Conservation (phyloP, 2,329 filamentous ascomycete species). For the Monilinia fructicola region DNA sequence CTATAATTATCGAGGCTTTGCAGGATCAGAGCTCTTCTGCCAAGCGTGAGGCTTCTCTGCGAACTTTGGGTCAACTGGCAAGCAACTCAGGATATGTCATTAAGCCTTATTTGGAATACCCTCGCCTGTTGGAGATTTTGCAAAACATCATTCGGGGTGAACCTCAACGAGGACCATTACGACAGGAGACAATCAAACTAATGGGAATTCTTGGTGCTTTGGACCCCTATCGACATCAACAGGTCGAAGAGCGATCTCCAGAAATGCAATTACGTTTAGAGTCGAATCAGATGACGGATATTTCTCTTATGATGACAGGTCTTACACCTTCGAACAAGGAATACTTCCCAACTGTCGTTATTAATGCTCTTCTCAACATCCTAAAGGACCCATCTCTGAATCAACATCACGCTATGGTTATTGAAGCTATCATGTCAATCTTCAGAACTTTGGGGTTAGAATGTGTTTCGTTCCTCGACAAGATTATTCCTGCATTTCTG, state of each 20-base stretch:
- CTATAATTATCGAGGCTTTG: slow-evolving; percentile 87
- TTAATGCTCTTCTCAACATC: slow-evolving; percentile 90
- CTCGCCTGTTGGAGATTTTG: slow-evolving; percentile 85
- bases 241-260: slow-evolving; percentile 85
- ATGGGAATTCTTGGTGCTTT: slow-evolving; percentile 94
- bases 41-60: slow-evolving; percentile 88
- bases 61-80: slow-evolving; percentile 86
- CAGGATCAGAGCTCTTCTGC: slow-evolving; percentile 89
- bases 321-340: slow-evolving; percentile 96
- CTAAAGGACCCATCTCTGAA: slow-evolving; percentile 86
- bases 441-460: slow-evolving; percentile 95
- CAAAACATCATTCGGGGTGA: slow-evolving; percentile 95
- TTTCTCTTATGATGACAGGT: slow-evolving; percentile 96
- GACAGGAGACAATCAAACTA: slow-evolving; percentile 93
- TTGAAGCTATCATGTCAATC: slow-evolving; percentile 98
- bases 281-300: slow-evolving; percentile 75
- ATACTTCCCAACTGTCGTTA: slow-evolving; percentile 97
- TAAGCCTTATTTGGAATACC: slow-evolving; percentile 91
- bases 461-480: slow-evolving; percentile 89
- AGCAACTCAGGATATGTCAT: slow-evolving; percentile 98
- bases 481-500: slow-evolving; percentile 93
- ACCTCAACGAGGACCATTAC: slow-evolving; percentile 74
- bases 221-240: slow-evolving; percentile 94
- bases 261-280: slow-evolving; percentile 71
- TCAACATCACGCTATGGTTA: slow-evolving; percentile 89